Evolutionary conservation across 176 grass and related monocot species (phyloP), one percentile per base, ranked within the genome.

Genomic region (Echinochloa phyllopogon): DNA sequence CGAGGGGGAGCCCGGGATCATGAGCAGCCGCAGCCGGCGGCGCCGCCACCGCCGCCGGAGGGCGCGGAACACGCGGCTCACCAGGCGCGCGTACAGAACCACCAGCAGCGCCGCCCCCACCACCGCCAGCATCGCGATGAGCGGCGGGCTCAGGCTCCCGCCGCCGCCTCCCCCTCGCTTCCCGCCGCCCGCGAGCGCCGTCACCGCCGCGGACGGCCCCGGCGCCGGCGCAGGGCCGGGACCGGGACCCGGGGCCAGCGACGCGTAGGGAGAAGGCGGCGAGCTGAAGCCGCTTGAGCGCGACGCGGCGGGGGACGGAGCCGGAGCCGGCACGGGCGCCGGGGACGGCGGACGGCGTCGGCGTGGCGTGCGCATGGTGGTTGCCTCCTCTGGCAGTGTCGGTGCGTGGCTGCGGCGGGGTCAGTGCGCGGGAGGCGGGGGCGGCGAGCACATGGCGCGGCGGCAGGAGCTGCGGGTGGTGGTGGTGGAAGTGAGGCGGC

Each of bases 91-190:
- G 83, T 98, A 98, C n/a, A 98, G 83, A 33, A 98, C 91, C 79
- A 98, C 92, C n/a, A 98, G 77, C 62, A 98, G 85, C 48, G 96
- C 96, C 38, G 96, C 92, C 9, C 96, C 89, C 8, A 98, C 89
- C 3, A 98, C 96, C 14, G 89, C 96, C 33, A 98, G 91, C 96
- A 98, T 98, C 65, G 96, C 96, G 78, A 98, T 98, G 20, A 98
- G 93, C 21, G 96, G 96, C 33, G 96, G 96, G 86, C 93, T 95
- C 75, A 95, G 84, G 76, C 89, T 74, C 60, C 53, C 41, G 43
- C 20, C 41, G 43, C 20, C 20, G 1, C 24, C 51, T 0, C 20
- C 75, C 1, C 71, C 47, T 0, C 74, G 50, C 42, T 60, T 20
- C 57, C 57, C 57, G 38, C 49, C 72, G 33, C 61, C 55, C 3